Conservation (phyloP, 257 asterid genomes). For the Jaltomata sinuosa region DNA sequence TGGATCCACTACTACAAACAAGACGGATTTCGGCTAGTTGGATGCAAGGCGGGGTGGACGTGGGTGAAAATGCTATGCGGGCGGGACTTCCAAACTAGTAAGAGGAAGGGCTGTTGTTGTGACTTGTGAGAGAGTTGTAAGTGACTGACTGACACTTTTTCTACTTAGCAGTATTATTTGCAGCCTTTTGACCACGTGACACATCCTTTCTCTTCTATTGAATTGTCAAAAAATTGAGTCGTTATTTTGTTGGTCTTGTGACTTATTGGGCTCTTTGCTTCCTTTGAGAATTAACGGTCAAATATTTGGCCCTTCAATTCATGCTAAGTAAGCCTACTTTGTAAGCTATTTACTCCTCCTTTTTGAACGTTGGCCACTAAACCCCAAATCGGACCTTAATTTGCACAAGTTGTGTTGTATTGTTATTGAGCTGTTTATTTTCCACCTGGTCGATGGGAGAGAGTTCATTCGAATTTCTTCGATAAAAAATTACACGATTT, state of each 20-base stretch:
- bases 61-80: too few relatives aligned
- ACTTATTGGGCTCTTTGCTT: neutral
- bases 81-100: neutral
- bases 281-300: slow-evolving; percentile 14
- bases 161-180: neutral
- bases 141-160: neutral
- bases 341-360: neutral
- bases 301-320: neutral
- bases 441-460: too few relatives aligned
- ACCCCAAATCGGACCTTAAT: neutral
- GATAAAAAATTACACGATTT: too few relatives aligned
- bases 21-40: too few relatives aligned
- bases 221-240: neutral
- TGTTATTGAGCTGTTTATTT: neutral
- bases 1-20: too few relatives aligned
- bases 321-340: neutral
- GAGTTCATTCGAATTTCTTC: too few relatives aligned
- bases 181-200: slow-evolving; percentile 22
- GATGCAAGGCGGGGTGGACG: too few relatives aligned
- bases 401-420: neutral
- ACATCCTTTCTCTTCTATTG: neutral
- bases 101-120: neutral
- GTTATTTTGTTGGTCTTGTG: neutral
- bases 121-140: neutral
- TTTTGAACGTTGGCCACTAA: neutral